Evolutionary conservation across 1,284 basidiomycete genomes (phyloP), one percentile per base, ranked within the genome.

Genomic region (Apiotrichum akiyoshidainum): DNA sequence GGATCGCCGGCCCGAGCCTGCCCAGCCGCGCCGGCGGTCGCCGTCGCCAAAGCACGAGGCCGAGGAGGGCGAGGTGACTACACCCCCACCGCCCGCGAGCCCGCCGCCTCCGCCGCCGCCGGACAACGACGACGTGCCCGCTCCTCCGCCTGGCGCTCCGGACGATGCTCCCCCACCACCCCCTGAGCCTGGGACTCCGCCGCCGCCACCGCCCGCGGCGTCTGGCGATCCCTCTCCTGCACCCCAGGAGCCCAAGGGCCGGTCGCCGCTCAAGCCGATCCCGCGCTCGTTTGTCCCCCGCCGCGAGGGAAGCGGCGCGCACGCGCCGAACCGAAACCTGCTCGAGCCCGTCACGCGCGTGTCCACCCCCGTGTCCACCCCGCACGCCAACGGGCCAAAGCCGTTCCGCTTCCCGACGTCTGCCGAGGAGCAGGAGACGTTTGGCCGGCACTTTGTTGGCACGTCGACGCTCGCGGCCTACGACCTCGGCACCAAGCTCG

Each of bases 391-490:
- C 31, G 49, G 53, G 22, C 52, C 51, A 7, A 48, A 54, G 44
- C 74, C 63, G 72, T 75, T 66, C 60, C 65, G 64, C 40, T 74
- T 74, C 19, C 81, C 86, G 56, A 80, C 85, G 3, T 77, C 80
- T 22, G 85, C 86, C 60, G 84, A 88, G 60, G 92, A 94, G 70
- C 72, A 81, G 64, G 76, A 78, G 44, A 84, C 82, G 0, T 89
- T 88, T 68, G 84, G 85, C 4, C 84, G 84, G 58, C 78, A 78
- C 4, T 92, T 96, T 66, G 77, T 81, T 19, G 93, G 93, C 0
- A 89, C 88, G 67, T 89, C 90, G 3, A 79, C 80, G 48, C 83
- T 93, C 62, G 79, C 79, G n/a, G 87, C 89, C 63, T 96, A 95
- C 73, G 85, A 87, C 56, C 81, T 87, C 13, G 86, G 87, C 37